Base-by-base conservation (phyloP, 129 eudicot species). In the Solidago caesia region DNA sequence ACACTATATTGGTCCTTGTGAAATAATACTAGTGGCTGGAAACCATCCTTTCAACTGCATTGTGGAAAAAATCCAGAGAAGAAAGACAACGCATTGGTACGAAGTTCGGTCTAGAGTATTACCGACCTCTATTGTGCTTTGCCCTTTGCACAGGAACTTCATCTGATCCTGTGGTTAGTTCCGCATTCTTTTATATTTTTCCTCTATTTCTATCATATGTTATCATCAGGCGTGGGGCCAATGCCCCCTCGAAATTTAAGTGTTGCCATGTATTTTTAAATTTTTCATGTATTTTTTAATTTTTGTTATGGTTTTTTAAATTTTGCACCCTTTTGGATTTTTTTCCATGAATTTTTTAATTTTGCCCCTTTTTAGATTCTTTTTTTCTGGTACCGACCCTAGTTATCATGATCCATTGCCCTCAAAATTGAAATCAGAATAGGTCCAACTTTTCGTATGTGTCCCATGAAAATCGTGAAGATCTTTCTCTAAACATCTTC, bases 61-160 rank as follows among this genome's bases (percentile, higher is more conserved):
- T 91, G 58, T 75, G 91, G 83, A 91, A 88, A 75, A 88, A 77
- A 79, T 88, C 90, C 12, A 89, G 85, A 75, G 92, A 91, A 63
- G 97, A 88, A 78, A 91, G 82, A 71, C 91, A 86, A 21, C 75
- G 74, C 51, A 84, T 91, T 64, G 77, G 72, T 78, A 80, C 92
- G 71, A 86, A 77, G 48, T 89, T 82, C 16, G 84, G 95, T n/a
- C 88, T 88, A 29, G 83, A 82, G 67, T 25, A 64, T 74, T 69
- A 83, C 15, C 87, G 84, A 71, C 85, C 96, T 53, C 92, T 86
- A 74, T 83, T 88, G 76, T 88, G 87, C 87, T 91, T 91, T 76
- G 85, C 97, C 56, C 92, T 91, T 44, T 91, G 97, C 75, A 88
- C 87, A 13, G 97, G 97, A 74, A 84, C 96, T 56, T 79, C 83